Evolutionary conservation across 768 basidiomycete genomes (phyloP).

Genomic region (Clavaria fumosa): DNA sequence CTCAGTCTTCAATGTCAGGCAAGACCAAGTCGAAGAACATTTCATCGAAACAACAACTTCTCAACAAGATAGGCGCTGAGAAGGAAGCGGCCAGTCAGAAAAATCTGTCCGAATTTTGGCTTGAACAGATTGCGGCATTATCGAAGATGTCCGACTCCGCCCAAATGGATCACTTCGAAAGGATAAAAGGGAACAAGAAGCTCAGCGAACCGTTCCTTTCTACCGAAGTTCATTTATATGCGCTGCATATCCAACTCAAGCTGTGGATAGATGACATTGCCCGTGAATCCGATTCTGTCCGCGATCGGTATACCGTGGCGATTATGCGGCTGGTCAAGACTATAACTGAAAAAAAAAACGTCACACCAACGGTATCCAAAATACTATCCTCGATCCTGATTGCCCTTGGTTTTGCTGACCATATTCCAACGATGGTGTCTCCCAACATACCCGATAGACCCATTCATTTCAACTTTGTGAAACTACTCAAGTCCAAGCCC

Average conservation of each 20-base stretch:
- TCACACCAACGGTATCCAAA: conserved; percentile 22
- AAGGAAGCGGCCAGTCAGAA: neutral
- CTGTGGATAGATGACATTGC: conserved; percentile 35
- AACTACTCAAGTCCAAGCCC: conserved; percentile 36
- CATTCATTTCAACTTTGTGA: conserved; percentile 37
- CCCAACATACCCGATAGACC: conserved; percentile 12
- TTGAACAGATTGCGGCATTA: no score
- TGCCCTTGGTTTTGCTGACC: conserved; percentile 33
- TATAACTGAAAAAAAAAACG: conserved; percentile 21
- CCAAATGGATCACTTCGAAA: conserved; percentile 28
- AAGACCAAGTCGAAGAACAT: conserved; percentile 4
- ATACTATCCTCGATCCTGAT: conserved; percentile 26
- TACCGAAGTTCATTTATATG: conserved; percentile 36
- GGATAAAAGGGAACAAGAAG: conserved; percentile 35
- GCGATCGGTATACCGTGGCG: conserved; percentile 31
- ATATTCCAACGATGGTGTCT: conserved; percentile 15
- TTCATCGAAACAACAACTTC: neutral
- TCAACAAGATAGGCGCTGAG: neutral
- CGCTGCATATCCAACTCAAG: conserved; percentile 33
- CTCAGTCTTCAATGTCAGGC: no score
- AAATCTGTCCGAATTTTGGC: conserved; percentile 11
- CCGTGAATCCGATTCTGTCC: conserved; percentile 20
- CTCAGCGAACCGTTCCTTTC: conserved; percentile 27
- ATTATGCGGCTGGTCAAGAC: conserved; percentile 36
- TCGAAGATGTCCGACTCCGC: no score